A percentile compares a stretch with the other conserved stretches of the same genome.
Conservation (phyloP, 257 asterid species). For the Nicotiana benthamiana region DNA sequence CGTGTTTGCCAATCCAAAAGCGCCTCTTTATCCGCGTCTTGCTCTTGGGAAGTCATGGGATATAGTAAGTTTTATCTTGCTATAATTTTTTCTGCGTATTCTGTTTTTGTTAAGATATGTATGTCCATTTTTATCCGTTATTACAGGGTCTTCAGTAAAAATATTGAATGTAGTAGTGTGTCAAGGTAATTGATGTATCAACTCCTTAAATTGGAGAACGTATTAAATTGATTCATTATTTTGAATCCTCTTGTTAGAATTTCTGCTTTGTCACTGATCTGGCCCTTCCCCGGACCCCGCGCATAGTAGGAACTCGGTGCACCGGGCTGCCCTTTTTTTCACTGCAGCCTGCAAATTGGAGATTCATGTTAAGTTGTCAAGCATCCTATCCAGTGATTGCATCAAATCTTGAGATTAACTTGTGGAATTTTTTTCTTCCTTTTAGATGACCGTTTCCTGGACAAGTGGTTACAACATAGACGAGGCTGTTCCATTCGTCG, state of each 20-base stretch:
- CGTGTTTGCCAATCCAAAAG: constrained; percentile 73
- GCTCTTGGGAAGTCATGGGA: constrained; percentile 93
- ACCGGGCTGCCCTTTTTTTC: no score
- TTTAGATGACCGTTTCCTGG: constrained; percentile 85
- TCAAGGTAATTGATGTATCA: background rate
- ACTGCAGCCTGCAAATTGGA: background rate
- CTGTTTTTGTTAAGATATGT: background rate
- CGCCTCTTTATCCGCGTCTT: constrained; percentile 89
- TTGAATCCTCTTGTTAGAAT: background rate
- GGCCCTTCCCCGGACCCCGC: no score
- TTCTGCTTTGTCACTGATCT: background rate
- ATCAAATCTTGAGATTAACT: background rate
- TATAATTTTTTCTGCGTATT: background rate
- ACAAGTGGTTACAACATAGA: constrained; percentile 74
- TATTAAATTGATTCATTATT: background rate
- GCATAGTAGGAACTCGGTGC: no score
- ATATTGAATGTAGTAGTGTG: background rate
- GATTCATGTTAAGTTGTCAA: background rate
- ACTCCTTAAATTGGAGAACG: background rate
- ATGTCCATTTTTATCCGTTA: no score
- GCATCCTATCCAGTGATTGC: background rate
- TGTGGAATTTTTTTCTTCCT: background rate
- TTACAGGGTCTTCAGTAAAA: background rate
- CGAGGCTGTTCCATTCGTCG: constrained; percentile 68
- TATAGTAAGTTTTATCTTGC: constrained; percentile 44